phyloP scores from a whole-genome alignment of 176 grass and related monocot genomes.

The Stipa capillata region DNA sequence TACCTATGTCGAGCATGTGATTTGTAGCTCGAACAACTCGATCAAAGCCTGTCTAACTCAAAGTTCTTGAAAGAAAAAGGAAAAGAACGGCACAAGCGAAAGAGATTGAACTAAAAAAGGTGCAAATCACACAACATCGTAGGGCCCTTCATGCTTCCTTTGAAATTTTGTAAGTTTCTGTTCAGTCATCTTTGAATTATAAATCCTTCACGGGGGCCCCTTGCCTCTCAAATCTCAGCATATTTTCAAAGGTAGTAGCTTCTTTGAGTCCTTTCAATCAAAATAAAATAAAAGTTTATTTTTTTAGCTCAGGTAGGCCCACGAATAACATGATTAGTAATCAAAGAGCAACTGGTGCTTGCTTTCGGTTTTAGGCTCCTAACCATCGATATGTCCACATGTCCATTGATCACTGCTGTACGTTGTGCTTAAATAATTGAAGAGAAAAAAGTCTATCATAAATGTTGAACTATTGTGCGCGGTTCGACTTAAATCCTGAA shows the following conservation, averaged over 20 bases:
- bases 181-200: slow-evolving; percentile 12
- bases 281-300: not conserved
- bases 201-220: not conserved
- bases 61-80: slow-evolving; percentile 25
- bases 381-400: not conserved
- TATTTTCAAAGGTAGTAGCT: slow-evolving; percentile 39
- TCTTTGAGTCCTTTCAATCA: slow-evolving; percentile 15
- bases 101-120: too few species aligned
- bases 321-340: not conserved
- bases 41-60: slow-evolving; percentile 1
- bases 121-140: slow-evolving; percentile 2
- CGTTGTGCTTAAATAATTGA: too few species aligned
- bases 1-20: not conserved
- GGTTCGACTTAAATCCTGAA: too few species aligned
- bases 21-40: not conserved
- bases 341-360: not conserved
- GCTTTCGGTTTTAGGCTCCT: not conserved
- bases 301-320: slow-evolving; percentile 2
- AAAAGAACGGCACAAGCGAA: not conserved
- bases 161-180: not conserved
- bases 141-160: slow-evolving; percentile 28
- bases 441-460: too few species aligned
- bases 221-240: slow-evolving; percentile 27
- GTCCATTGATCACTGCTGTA: not conserved
- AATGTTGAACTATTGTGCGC: too few species aligned